Evolutionary conservation across 768 basidiomycete genomes (phyloP).

Genomic region (Tylopilus rubrobrunneus): DNA sequence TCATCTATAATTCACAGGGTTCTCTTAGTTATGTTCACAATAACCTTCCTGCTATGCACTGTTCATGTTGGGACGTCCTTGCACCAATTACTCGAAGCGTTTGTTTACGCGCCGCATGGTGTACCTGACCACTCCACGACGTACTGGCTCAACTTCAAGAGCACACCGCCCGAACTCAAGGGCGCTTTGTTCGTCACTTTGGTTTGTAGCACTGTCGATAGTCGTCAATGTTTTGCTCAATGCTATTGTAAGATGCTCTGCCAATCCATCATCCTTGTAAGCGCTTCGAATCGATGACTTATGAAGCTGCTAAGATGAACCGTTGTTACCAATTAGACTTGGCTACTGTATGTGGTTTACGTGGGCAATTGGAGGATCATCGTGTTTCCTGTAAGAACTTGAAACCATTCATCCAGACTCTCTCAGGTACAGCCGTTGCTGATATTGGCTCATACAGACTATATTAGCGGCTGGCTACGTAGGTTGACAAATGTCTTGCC

Average conservation of each 20-base stretch:
- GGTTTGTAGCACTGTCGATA: not conserved
- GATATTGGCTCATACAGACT: no score
- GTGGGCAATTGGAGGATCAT: not conserved
- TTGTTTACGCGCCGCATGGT: not conserved
- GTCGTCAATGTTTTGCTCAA: no score
- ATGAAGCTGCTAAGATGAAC: not conserved
- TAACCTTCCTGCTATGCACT: not conserved
- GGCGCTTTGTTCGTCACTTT: not conserved
- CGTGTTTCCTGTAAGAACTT: not conserved
- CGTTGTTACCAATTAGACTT: not conserved
- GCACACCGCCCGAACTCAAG: not conserved
- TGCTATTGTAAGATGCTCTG: not conserved
- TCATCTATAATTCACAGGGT: not conserved
- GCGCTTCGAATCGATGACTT: no score
- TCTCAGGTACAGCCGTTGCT: no score
- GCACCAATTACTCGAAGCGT: conserved; percentile 2
- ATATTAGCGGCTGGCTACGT: not conserved
- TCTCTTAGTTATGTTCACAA: not conserved
- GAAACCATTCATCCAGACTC: not conserved
- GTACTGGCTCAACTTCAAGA: not conserved
- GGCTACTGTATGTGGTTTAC: conserved; percentile 6
- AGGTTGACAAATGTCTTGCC: not conserved
- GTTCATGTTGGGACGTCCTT: not conserved
- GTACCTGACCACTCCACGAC: not conserved
- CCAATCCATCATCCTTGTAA: not conserved